A percentile compares a stretch with the other conserved stretches of the same genome.
These are phyloP conservation scores for Ophiognomonia clavigignenti-juglandacearum DNA, from an alignment of 2,329 filamentous ascomycete species.

Conservation along the genomic window DNA sequence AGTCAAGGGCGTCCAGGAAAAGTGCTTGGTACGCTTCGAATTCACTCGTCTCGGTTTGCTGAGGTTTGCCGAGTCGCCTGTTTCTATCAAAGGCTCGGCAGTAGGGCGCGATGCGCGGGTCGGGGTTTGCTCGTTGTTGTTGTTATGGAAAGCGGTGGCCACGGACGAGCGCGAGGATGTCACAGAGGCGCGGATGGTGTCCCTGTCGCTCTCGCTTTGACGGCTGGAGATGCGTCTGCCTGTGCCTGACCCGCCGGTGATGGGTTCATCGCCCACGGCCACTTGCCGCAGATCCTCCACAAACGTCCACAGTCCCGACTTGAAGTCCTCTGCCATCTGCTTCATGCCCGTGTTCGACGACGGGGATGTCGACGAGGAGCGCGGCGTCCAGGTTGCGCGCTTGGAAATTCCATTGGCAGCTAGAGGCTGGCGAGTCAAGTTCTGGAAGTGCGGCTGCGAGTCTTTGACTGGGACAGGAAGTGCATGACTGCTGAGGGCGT, in stretches of 20 bases:
- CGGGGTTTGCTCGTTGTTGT: slow-evolving; percentile 31
- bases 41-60: slow-evolving; percentile 11
- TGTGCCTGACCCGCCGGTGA: slow-evolving; percentile 42
- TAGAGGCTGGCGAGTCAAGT: slow-evolving; percentile 24
- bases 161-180: slow-evolving; percentile 36
- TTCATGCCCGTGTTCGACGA: slow-evolving; percentile 46
- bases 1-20: slow-evolving; percentile 55
- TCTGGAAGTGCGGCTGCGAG: slow-evolving; percentile 24
- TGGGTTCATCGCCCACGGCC: slow-evolving; percentile 88
- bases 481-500: slow-evolving; percentile 37
- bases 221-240: slow-evolving; percentile 16
- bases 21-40: slow-evolving; percentile 44
- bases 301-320: slow-evolving; percentile 87
- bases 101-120: slow-evolving; percentile 17
- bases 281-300: slow-evolving; percentile 93
- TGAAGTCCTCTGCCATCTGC: slow-evolving; percentile 85
- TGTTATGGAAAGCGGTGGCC: slow-evolving; percentile 35
- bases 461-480: slow-evolving; percentile 28
- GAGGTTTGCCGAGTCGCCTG: slow-evolving; percentile 11
- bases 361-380: slow-evolving; percentile 36
- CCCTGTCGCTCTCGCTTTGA: slow-evolving; percentile 30
- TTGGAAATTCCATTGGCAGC: slow-evolving; percentile 36
- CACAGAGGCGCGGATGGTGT: slow-evolving; percentile 41
- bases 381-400: slow-evolving; percentile 57
- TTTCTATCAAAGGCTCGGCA: slow-evolving; percentile 10